Percentiles rank a stretch among this genome's conserved stretches.
Conservation (phyloP, 192 early-diverging fungal genomes). For the Coemansia sp. region DNA sequence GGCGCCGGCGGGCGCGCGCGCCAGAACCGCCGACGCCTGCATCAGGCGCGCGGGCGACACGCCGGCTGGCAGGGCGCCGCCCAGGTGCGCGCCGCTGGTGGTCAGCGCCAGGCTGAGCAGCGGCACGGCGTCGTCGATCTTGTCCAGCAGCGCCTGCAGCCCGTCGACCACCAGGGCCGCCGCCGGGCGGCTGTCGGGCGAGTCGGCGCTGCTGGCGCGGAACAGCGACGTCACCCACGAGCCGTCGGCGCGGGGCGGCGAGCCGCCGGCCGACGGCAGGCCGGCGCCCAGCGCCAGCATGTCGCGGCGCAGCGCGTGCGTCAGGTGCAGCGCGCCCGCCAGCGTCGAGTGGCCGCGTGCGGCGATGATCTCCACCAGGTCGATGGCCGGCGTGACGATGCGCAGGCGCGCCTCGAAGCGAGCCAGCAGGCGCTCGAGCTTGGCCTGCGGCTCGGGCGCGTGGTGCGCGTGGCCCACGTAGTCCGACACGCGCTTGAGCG, state of each 20-base stretch:
- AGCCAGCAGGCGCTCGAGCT: conserved; percentile 37
- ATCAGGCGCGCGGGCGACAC: conserved; percentile 58
- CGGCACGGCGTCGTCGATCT: conserved; percentile 53
- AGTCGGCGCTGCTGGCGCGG: background rate
- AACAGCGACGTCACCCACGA: background rate
- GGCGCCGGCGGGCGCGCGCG: conserved; percentile 6
- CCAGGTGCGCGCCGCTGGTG: conserved; percentile 50
- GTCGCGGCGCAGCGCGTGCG: conserved; percentile 51
- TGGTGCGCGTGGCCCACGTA: conserved; percentile 39
- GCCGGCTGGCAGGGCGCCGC: conserved; percentile 35
- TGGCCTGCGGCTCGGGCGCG: conserved; percentile 11
- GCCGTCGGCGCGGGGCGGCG: background rate
- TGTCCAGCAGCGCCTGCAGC: conserved; percentile 25
- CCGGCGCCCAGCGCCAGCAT: conserved; percentile 45
- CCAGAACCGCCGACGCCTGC: conserved; percentile 53
- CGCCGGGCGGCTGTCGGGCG: background rate
- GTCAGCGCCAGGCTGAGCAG: conserved; percentile 54
- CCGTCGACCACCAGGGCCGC: background rate
- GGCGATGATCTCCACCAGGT: conserved; percentile 60
- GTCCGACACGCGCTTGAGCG: conserved; percentile 42
- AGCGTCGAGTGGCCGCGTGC: conserved; percentile 61
- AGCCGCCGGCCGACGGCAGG: background rate
- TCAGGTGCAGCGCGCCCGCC: conserved; percentile 55
- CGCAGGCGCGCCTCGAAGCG: conserved; percentile 53
- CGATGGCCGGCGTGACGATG: conserved; percentile 64